These are phyloP conservation scores for Acer saccharum DNA, from an alignment of 345 rosid genomes.

Conservation along the genomic window DNA sequence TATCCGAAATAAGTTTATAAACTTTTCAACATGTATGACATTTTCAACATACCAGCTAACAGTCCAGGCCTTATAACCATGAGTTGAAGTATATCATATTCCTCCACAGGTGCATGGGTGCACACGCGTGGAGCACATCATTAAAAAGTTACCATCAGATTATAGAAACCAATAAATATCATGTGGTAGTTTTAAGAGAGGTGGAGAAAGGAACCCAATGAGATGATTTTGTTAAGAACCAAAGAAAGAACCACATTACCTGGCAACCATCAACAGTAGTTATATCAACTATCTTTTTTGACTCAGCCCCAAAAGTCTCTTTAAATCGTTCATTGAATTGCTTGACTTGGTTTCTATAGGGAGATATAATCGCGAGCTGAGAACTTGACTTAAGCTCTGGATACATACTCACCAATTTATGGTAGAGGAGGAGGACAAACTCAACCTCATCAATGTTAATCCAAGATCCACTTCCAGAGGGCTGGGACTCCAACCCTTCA, in stretches of 20 bases:
- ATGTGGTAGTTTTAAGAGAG: background rate
- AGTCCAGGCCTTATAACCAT: too few species aligned
- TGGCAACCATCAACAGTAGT: slow-evolving; percentile 97
- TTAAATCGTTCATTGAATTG: slow-evolving; percentile 73
- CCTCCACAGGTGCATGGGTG: too few species aligned
- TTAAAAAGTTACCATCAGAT: background rate
- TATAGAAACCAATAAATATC: background rate
- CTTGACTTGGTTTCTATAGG: slow-evolving; percentile 91
- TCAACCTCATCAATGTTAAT: slow-evolving; percentile 83
- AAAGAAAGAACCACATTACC: slow-evolving; percentile 42
- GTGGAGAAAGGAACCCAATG: background rate
- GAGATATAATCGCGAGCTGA: slow-evolving; percentile 85
- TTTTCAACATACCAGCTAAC: background rate
- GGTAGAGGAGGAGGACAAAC: slow-evolving; percentile 73
- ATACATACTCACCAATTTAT: slow-evolving; percentile 65
- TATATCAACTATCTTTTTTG: slow-evolving; percentile 52
- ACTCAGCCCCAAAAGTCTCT: slow-evolving; percentile 46
- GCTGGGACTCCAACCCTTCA: slow-evolving; percentile 85
- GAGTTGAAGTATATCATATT: too few species aligned
- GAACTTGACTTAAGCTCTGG: slow-evolving; percentile 88
- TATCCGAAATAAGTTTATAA: too few species aligned
- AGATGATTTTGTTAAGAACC: background rate
- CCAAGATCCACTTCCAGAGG: slow-evolving; percentile 84
- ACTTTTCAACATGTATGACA: background rate
- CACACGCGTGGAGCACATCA: too few species aligned